Conservation (phyloP, 495 filamentous ascomycete species). For the Tuber borchii region DNA sequence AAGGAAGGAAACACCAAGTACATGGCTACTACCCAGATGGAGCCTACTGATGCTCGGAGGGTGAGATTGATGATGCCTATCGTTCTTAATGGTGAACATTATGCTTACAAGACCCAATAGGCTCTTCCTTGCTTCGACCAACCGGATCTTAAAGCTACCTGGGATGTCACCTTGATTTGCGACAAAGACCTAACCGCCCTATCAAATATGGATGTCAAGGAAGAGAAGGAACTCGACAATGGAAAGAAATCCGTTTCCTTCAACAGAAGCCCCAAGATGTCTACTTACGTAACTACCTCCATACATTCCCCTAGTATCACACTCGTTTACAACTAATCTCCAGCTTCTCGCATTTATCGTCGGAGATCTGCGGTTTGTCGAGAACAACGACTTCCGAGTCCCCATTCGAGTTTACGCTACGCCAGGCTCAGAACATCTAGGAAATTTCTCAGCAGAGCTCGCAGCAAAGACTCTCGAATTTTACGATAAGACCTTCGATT, state of each 20-base stretch:
- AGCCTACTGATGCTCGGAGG: conserved; percentile 67
- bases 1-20: conserved; percentile 56
- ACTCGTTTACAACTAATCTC: conserved; percentile 13
- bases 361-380: conserved; percentile 68
- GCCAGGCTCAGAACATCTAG: conserved; percentile 58
- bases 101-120: conserved; percentile 18
- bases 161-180: conserved; percentile 66
- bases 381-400: conserved; percentile 66
- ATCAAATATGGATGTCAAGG: conserved; percentile 73
- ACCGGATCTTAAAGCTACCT: conserved; percentile 65
- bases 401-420: conserved; percentile 66
- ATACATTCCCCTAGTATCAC: background rate
- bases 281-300: conserved; percentile 52
- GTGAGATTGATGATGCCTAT: conserved; percentile 13
- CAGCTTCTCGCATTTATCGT: conserved; percentile 65
- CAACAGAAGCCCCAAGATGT: conserved; percentile 68
- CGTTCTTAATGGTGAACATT: background rate
- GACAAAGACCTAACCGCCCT: conserved; percentile 68
- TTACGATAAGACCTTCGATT: conserved; percentile 71
- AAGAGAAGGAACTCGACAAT: conserved; percentile 54
- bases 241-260: conserved; percentile 67
- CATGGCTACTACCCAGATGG: conserved; percentile 75
- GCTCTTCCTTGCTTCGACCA: conserved; percentile 77
- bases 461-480: conserved; percentile 62
- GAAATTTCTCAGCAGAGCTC: conserved; percentile 61